These are phyloP conservation scores for Pleodorina starrii DNA, from an alignment of 139 green algal genomes.

Conservation along the genomic window DNA sequence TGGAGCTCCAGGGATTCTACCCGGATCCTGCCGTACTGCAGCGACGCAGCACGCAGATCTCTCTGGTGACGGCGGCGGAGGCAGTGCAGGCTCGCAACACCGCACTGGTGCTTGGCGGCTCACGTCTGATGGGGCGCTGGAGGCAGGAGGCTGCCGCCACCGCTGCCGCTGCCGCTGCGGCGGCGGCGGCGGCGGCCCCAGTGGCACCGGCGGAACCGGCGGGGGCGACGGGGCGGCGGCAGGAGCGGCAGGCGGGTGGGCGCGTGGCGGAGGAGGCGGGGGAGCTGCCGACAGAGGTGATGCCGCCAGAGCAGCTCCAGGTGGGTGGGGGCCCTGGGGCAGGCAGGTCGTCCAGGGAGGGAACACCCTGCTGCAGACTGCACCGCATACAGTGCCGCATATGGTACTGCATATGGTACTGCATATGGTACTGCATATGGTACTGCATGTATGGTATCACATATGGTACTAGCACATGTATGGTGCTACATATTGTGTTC, in stretches of 20 bases:
- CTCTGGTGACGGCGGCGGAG: constrained; percentile 39
- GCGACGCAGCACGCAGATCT: constrained; percentile 43
- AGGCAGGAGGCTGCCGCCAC: not conserved
- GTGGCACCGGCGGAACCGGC: not conserved
- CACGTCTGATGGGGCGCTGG: not conserved
- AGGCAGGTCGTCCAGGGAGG: too few species aligned
- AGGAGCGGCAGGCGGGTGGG: not conserved
- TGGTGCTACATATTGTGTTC: too few species aligned
- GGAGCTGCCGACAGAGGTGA: not conserved
- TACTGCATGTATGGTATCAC: too few species aligned
- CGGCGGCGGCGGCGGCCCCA: not conserved
- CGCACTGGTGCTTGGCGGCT: not conserved
- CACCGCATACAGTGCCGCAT: too few species aligned
- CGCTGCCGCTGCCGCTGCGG: not conserved
- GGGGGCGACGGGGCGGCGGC: not conserved
- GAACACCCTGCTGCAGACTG: too few species aligned
- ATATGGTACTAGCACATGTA: too few species aligned
- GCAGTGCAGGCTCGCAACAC: constrained; percentile 18
- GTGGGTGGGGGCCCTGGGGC: too few species aligned
- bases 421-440: too few species aligned
- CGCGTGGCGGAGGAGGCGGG: too few species aligned
- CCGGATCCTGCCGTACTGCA: constrained; percentile 38
- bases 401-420: too few species aligned
- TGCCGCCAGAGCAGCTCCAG: constrained; percentile 32
- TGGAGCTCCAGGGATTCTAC: constrained; percentile 37